Percentiles rank a stretch among this genome's conserved stretches.
Conservation (phyloP, 495 filamentous ascomycete genomes). For the Astrothelium subdiscretum region DNA sequence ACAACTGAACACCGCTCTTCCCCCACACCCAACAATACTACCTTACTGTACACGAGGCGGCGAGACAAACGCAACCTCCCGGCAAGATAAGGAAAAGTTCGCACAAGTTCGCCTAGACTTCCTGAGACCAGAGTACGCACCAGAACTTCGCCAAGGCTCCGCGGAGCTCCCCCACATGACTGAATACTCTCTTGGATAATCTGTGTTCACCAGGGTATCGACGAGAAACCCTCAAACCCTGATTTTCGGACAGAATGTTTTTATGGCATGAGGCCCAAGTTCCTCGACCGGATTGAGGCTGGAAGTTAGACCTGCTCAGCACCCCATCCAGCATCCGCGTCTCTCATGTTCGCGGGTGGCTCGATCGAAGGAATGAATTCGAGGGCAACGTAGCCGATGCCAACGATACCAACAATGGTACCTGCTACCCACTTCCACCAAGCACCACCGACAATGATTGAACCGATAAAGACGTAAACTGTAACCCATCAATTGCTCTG, state of each 20-base stretch:
- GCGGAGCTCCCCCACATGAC: not conserved
- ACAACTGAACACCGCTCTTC: not conserved
- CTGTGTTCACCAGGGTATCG: not conserved
- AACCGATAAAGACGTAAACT: constrained; percentile 97
- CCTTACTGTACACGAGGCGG: not conserved
- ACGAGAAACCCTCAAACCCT: not conserved
- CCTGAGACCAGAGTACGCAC: not conserved
- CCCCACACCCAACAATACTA: no score
- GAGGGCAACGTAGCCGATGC: constrained; percentile 46
- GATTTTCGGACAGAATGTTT: not conserved
- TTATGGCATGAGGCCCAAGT: not conserved
- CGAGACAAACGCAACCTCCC: not conserved
- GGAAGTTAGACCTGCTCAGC: constrained; percentile 67
- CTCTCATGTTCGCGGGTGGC: constrained; percentile 95
- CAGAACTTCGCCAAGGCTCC: not conserved
- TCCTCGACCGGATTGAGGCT: not conserved
- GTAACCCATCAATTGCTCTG: constrained; percentile 12
- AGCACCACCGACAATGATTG: constrained; percentile 58
- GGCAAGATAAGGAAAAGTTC: not conserved
- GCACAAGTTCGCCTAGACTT: not conserved
- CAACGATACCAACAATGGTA: constrained; percentile 25
- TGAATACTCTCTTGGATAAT: not conserved
- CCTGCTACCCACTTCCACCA: constrained; percentile 27
- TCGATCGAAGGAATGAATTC: constrained; percentile 96
- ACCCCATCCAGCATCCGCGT: constrained; percentile 79